Conservation (phyloP, 176 grass and related monocot genomes). For the Themeda triandra region DNA sequence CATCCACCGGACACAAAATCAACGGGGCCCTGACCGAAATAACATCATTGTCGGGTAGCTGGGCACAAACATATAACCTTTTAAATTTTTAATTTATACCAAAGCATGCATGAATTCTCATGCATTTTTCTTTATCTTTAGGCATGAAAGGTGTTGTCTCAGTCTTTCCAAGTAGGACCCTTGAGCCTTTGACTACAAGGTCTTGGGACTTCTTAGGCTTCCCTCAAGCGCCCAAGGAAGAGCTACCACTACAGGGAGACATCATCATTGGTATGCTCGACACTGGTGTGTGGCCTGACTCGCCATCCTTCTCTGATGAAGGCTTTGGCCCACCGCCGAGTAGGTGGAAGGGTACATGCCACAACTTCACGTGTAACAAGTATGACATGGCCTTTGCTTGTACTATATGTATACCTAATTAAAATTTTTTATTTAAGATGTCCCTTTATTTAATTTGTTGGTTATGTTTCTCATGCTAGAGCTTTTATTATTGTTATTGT, state of each 20-base stretch:
- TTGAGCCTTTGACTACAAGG: conserved; percentile 32
- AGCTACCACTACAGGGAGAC: conserved; percentile 20
- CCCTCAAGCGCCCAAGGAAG: neutral
- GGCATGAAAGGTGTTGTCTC: conserved; percentile 33
- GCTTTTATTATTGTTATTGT: no score
- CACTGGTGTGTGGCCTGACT: conserved; percentile 42
- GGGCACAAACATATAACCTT: no score
- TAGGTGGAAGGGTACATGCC: conserved; percentile 42
- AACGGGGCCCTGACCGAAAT: no score
- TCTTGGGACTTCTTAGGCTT: conserved; percentile 57
- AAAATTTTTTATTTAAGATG: no score
- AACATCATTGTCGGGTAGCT: no score
- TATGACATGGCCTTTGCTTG: no score
- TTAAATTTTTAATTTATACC: no score
- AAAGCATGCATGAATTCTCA: neutral
- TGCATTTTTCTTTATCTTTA: neutral
- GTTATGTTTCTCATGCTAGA: no score
- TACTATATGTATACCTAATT: no score
- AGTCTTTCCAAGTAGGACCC: conserved; percentile 29
- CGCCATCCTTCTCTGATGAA: conserved; percentile 39
- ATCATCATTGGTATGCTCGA: conserved; percentile 51
- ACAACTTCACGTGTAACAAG: conserved; percentile 5
- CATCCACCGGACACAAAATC: no score
- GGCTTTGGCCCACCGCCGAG: conserved; percentile 34
- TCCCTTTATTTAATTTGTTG: no score